Conservation (phyloP, 331 rosid genomes). For the Pyracantha coccinea region DNA sequence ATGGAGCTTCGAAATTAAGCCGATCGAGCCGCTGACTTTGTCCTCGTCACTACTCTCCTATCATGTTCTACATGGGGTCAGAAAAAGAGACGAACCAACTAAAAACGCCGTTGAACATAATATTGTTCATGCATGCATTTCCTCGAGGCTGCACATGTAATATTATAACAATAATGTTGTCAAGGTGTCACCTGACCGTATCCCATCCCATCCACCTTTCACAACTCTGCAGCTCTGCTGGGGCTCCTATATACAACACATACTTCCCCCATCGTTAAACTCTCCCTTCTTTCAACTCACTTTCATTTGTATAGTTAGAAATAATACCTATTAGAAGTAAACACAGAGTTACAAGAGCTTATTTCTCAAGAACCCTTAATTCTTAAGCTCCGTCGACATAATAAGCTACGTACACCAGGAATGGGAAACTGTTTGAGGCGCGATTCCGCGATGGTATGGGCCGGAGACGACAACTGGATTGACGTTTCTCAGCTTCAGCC, state of each 20-base stretch:
- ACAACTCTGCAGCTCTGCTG: neutral
- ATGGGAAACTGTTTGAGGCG: conserved; percentile 70
- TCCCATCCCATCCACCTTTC: neutral
- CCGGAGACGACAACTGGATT: conserved; percentile 8
- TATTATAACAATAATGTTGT: neutral
- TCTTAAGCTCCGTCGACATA: no score
- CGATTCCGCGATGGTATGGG: conserved; percentile 40
- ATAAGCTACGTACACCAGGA: no score
- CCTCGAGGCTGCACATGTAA: neutral
- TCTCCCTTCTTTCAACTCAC: neutral
- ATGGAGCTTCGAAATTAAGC: neutral
- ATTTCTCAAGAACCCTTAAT: no score
- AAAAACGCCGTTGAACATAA: neutral
- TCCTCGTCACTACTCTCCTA: neutral
- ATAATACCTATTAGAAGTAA: no score
- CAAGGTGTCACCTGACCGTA: neutral
- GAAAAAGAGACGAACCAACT: neutral
- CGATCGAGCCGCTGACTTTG: neutral
- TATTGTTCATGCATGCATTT: neutral
- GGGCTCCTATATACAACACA: neutral
- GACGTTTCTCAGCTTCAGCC: neutral
- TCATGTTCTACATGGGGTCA: neutral
- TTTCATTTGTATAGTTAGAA: neutral
- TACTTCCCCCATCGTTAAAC: neutral
- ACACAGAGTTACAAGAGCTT: no score